Evolutionary conservation across 108 stramenopile species (phyloP), one percentile per base, ranked within the genome.

Genomic region (Schizochytrium sp.): DNA sequence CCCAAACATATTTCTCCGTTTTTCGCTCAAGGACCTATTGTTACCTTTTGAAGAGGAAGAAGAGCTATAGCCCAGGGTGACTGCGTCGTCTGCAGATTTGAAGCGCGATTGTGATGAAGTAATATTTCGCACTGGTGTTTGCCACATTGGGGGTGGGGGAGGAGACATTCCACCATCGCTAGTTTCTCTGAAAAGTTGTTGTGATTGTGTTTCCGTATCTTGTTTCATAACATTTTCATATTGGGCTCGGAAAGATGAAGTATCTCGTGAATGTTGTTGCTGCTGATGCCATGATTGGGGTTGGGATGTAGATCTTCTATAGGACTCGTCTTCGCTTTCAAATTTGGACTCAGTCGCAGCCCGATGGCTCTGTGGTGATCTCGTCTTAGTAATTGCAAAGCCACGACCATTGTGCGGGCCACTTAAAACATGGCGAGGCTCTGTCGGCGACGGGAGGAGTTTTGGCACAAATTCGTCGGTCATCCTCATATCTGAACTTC

Each of bases 11-110:
- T 13, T 8, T 5, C 53, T 17, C 4, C 73, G 46, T 38, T 83
- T 83, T 15, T 47, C 46, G 50, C 10, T 83, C 28, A 83, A 38
- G 38, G 73, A 83, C 45, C 73, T 83, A 46, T 28, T n/a, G 45
- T 38, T 46, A 46, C 13, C 19, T 2, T 12, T 53, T 4, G 19
- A 17, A 60, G 17, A n/a, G 19, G 59, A 60, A n/a, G 28, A 28
- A 28, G 28, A 28, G 28, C 28, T 28, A 28, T 28, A 28, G 28
- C 28, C 28, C 28, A 28, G 28, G 28, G 28, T 0, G 28, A 28
- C 28, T 28, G 28, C 28, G 28, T 28, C 28, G 28, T 28, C 28
- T 28, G 28, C 28, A 28, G 28, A 28, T 28, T 28, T 28, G 28
- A 28, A 28, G 28, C 28, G 28, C 28, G 28, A 28, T 28, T 28